Base-by-base conservation (phyloP, 2,329 filamentous ascomycete species). In the Catunica adiposa region DNA sequence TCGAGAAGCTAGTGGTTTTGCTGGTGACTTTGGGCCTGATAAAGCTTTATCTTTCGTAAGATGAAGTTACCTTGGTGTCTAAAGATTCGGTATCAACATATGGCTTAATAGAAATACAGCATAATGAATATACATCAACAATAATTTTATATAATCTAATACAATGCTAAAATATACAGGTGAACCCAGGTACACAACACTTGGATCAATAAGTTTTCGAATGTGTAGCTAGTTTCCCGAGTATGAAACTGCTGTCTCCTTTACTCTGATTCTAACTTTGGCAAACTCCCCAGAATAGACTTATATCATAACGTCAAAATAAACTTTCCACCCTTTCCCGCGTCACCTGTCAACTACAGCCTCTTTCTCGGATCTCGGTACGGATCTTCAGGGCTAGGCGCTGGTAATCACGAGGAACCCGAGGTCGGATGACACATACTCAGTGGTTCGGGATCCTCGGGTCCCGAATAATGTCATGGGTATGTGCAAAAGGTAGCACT, bases 1-100 rank as follows among this genome's bases (percentile, higher is more conserved):
- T 14, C 7, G 46, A 56, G 38, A 56, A 26, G 46, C 31, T 44
- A 2, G 15, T 44, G 5, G 9, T 51, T 20, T 20, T 56, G 2
- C 51, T 53, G 3, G 56, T 50, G 15, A 51, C 51, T 6, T 22
- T 44, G 6, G 47, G 55, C 51, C 53, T 37, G 2, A 23, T 54
- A 20, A 47, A 47, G 14, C 6, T 8, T 23, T 54, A 31, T n/a
- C 7, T 47, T 11, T 47, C 48, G 4, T 54, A 54, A 34, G 20
- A 38, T 38, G 15, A 22, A 17, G 40, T 44, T n/a, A n/a, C n/a
- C n/a, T n/a, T 44, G 20, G 15, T 44, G 8, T 44, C 11, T 34
- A 17, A n/a, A 17, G 15, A 3, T 22, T 44, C 29, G 29, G 29
- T 34, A 34, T 34, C 11, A 34, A 34, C 11, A 5, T 34, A 5